Evolutionary conservation across 2,329 filamentous ascomycete genomes (phyloP).

Genomic region (Fusarium keratoplasticum): DNA sequence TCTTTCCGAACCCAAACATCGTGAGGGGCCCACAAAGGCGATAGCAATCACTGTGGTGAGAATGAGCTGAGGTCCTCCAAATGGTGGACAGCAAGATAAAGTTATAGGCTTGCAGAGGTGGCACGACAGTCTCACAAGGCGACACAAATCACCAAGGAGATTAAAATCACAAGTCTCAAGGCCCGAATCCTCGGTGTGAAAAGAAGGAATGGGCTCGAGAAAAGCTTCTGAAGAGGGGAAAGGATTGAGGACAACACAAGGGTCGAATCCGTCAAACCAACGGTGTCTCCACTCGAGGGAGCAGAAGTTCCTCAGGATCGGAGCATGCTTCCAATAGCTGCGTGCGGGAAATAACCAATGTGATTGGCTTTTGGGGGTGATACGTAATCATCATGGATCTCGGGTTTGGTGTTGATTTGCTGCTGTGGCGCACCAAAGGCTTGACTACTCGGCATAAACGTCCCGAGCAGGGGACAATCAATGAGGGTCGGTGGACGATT

Average conservation of each 20-base stretch:
- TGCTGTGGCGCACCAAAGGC: slow-evolving; percentile 7
- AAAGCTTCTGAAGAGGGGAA: background rate
- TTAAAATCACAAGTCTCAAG: background rate
- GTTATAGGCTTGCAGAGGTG: background rate
- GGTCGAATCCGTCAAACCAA: background rate
- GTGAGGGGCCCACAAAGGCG: background rate
- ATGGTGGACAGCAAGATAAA: background rate
- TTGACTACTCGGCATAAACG: slow-evolving; percentile 23
- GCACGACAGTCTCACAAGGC: background rate
- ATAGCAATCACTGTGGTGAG: background rate
- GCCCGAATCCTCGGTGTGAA: background rate
- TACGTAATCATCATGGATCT: slow-evolving; percentile 11
- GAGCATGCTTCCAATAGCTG: background rate
- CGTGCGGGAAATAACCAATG: slow-evolving; percentile 6
- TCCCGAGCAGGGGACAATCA: slow-evolving; percentile 21
- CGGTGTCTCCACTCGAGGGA: background rate
- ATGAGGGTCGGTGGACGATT: background rate
- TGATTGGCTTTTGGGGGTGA: slow-evolving; percentile 12
- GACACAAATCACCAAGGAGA: background rate
- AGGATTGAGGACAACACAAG: background rate
- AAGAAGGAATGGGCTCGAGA: background rate
- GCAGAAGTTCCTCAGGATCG: background rate
- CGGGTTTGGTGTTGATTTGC: slow-evolving; percentile 3
- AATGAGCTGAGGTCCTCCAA: background rate
- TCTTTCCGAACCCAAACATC: slow-evolving; percentile 37